Base-by-base conservation (phyloP, 495 filamentous ascomycete genomes). In the Penicillium argentinense region DNA sequence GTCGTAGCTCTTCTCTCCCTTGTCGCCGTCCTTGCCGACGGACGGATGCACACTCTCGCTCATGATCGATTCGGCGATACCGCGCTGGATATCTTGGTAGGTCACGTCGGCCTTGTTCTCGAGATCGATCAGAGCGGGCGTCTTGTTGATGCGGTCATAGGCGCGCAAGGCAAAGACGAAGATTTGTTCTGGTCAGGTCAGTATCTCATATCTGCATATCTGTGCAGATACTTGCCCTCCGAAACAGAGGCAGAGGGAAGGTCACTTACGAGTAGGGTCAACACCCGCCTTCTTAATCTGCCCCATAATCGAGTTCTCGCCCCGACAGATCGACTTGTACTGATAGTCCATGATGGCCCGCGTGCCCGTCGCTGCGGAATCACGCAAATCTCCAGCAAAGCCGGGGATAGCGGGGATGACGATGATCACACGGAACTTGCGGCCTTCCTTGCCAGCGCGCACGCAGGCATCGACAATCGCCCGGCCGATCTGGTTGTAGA, bases 311-410 rank as follows among this genome's bases (percentile, higher is more conserved):
- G 88, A 95, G 62, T 96, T 75, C 54, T 95, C 84, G 2, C 93
- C 92, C 9, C 92, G 87, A 56, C 84, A 84, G 47, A 98, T 95
- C 1, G 89, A 93, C 63, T 93, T 97, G 70, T 92, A 98, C 63
- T 97, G 92, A 63, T 97, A 98, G 60, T 96, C 91, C 89, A 98
- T 98, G 60, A 97, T 98, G 3, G 91, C 91, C 45, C 89, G 71
- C 0, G 92, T 97, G 17, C 93, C 92, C 14, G 78, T 78, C 1
- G 93, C 92, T 19, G 85, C 89, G 51, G 85, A 82, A 12, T 88
- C 83, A 25, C 92, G 70, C 9, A 98, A 72, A 64, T 96, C 92
- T 8, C 93, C 92, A 1, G 92, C 90, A 60, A 97, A 97, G 0
- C 93, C 92, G 4, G 92, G 93, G 45, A 97, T 86, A 0, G 89